Evolutionary conservation across 192 early-diverging fungal genomes (phyloP).

Genomic region (Entomortierella lignicola): DNA sequence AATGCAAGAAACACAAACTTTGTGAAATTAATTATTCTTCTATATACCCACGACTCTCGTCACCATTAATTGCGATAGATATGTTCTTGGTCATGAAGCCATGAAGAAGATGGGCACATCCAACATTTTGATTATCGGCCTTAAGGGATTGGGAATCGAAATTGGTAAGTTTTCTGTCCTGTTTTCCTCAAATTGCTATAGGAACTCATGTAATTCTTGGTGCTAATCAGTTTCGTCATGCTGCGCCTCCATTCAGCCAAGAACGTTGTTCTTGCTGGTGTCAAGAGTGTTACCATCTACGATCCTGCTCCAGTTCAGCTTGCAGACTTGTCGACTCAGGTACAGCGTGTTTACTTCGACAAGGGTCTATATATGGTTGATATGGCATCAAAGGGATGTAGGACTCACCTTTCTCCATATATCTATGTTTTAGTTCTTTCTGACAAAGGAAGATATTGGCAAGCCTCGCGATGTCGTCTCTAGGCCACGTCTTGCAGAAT

Average conservation of each 20-base stretch:
- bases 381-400: too few relatives aligned
- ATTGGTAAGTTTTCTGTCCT: slow-evolving; percentile 74
- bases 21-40: background rate
- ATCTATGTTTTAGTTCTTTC: slow-evolving; percentile 83
- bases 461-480: slow-evolving; percentile 83
- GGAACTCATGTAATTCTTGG: too few relatives aligned
- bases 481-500: slow-evolving; percentile 86
- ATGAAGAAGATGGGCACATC: slow-evolving; percentile 98
- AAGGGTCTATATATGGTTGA: too few relatives aligned
- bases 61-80: slow-evolving; percentile 60
- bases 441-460: slow-evolving; percentile 86
- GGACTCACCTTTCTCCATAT: too few relatives aligned
- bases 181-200: too few relatives aligned
- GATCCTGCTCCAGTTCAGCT: slow-evolving; percentile 83
- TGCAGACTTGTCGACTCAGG: slow-evolving; percentile 91
- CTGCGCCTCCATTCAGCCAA: slow-evolving; percentile 75
- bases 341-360: slow-evolving; percentile 30
- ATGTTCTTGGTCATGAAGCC: slow-evolving; percentile 92
- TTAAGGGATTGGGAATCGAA: slow-evolving; percentile 97
- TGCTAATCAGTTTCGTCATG: background rate
- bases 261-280: slow-evolving; percentile 97
- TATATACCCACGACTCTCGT: background rate
- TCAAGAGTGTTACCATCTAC: slow-evolving; percentile 97
- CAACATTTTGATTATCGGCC: slow-evolving; percentile 95
- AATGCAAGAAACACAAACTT: background rate